Percentiles rank a stretch among this genome's conserved stretches.
These are phyloP conservation scores for Babesia bigemina DNA, from an alignment of 169 alveolate genomes.

Conservation along the genomic window DNA sequence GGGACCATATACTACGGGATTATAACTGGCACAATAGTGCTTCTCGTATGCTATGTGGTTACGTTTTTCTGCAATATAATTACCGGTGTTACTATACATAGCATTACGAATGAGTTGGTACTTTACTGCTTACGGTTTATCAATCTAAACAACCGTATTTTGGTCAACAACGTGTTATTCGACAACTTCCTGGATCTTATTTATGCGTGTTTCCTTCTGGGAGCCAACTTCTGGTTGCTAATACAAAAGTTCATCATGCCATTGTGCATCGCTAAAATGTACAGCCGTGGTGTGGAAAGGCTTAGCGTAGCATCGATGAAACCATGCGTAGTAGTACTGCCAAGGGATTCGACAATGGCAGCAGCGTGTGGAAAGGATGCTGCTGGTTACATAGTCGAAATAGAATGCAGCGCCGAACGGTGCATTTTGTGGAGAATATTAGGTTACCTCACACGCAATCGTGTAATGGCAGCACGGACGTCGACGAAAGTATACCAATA, in stretches of 20 bases:
- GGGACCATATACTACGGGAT: not conserved
- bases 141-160: not conserved
- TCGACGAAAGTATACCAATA: conserved; percentile 62
- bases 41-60: not conserved
- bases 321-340: conserved; percentile 27
- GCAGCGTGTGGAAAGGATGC: conserved; percentile 19
- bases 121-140: not conserved
- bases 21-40: not conserved
- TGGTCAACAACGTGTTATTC: not conserved
- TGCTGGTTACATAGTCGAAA: not conserved
- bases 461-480: not conserved
- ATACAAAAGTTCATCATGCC: conserved; percentile 3
- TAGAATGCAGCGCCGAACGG: conserved; percentile 13
- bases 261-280: conserved; percentile 3
- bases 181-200: not conserved
- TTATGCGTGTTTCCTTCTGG: not conserved
- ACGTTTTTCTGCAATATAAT: not conserved
- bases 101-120: not conserved
- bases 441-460: not conserved
- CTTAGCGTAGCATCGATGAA: conserved; percentile 29
- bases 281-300: conserved; percentile 14
- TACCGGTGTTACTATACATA: not conserved
- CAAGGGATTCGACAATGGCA: conserved; percentile 20
- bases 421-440: conserved; percentile 16
- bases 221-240: conserved; percentile 1